These are phyloP conservation scores for Chimonanthus salicifolius DNA, from an alignment of 164 flowering plant genomes.

Conservation along the genomic window DNA sequence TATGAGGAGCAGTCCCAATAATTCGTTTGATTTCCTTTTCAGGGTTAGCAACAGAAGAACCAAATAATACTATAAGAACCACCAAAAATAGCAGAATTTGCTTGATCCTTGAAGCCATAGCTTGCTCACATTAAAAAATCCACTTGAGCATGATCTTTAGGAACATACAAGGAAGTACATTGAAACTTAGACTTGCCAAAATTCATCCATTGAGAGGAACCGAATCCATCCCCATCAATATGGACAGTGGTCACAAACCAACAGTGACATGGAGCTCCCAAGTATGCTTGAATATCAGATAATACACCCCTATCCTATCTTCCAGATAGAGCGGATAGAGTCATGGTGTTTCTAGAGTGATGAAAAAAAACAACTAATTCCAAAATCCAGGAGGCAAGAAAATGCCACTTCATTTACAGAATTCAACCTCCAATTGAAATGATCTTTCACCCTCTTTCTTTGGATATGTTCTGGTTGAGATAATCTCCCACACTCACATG, in stretches of 20 bases:
- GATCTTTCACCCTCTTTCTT: no score
- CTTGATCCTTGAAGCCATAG: conserved; percentile 30
- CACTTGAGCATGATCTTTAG: neutral
- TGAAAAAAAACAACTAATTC: neutral
- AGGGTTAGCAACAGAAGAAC: conserved; percentile 29
- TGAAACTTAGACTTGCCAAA: neutral
- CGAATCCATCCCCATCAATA: neutral
- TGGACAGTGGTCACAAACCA: neutral
- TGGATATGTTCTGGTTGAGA: neutral
- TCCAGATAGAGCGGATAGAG: neutral
- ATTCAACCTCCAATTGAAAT: neutral
- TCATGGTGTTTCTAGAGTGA: neutral
- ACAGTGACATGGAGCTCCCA: neutral
- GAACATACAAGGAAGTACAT: neutral
- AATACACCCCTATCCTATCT: neutral
- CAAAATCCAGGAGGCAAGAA: neutral
- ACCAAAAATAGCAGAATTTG: conserved; percentile 25
- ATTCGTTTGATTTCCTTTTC: conserved; percentile 22
- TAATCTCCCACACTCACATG: neutral
- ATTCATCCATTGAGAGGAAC: neutral
- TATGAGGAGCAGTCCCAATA: conserved; percentile 58
- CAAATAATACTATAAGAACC: conserved; percentile 18
- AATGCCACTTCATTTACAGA: neutral
- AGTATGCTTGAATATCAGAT: neutral
- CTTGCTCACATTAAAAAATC: neutral